Conservation (phyloP, 768 basidiomycete species). For the Russula abietina region DNA sequence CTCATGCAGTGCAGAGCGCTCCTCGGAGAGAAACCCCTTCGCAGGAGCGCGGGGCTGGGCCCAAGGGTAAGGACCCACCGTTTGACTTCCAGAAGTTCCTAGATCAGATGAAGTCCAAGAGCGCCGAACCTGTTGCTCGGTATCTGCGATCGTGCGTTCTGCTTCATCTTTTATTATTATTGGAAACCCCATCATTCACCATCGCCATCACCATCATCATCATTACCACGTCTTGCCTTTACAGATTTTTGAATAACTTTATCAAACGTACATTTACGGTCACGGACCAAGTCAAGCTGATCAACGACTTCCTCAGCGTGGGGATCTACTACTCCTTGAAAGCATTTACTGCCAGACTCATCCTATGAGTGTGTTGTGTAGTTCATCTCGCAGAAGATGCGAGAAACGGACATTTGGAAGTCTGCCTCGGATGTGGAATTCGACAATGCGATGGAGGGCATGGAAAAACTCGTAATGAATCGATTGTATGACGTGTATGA, state of each 20-base stretch:
- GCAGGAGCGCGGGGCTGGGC: conserved; percentile 25
- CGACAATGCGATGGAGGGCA: conserved; percentile 95
- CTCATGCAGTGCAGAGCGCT: conserved; percentile 11
- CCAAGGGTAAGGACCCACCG: conserved; percentile 36
- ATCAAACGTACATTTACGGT: conserved; percentile 87
- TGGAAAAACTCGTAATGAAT: conserved; percentile 99
- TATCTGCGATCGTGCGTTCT: conserved; percentile 86
- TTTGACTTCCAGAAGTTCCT: conserved; percentile 96
- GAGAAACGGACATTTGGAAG: conserved; percentile 76
- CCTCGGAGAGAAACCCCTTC: conserved; percentile 27
- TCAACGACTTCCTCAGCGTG: conserved; percentile 88
- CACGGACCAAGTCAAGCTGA: conserved; percentile 89
- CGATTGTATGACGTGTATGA: conserved; percentile 90
- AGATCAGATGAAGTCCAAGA: conserved; percentile 85
- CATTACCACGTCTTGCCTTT: neutral
- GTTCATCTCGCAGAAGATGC: conserved; percentile 91
- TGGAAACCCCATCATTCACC: neutral
- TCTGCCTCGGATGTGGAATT: conserved; percentile 76
- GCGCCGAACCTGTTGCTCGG: conserved; percentile 89
- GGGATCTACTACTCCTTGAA: conserved; percentile 27
- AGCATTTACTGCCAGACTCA: conserved; percentile 12
- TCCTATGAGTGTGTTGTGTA: conserved; percentile 31
- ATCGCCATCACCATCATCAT: too few species aligned
- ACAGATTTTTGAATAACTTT: conserved; percentile 91
- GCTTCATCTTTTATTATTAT: neutral